These are phyloP conservation scores for Saccharomyces hybrid DNA, from an alignment of 1,139 yeast species.

Conservation along the genomic window DNA sequence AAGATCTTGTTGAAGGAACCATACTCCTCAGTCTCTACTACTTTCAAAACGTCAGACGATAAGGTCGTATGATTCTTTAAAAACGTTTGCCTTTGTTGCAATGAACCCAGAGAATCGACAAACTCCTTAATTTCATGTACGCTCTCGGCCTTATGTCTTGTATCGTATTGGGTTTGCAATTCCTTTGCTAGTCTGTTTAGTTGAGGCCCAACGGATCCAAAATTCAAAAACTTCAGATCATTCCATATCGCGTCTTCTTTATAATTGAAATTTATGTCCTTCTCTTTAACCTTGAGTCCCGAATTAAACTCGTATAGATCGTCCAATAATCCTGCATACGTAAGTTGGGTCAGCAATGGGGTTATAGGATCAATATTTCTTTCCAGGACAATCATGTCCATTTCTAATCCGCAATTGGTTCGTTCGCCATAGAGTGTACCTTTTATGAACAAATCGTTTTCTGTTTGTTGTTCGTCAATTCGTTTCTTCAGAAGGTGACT, in stretches of 20 bases:
- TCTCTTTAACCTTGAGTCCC: conserved; percentile 30
- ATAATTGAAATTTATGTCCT: conserved; percentile 22
- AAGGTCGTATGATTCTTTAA: conserved; percentile 69
- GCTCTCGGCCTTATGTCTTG: conserved; percentile 50
- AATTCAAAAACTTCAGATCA: conserved; percentile 58
- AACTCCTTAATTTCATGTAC: conserved; percentile 62
- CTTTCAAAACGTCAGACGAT: conserved; percentile 58
- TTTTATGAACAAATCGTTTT: conserved; percentile 18
- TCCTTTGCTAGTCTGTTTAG: conserved; percentile 64
- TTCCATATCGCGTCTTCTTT: conserved; percentile 38
- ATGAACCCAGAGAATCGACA: conserved; percentile 59
- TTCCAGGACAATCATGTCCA: conserved; percentile 68
- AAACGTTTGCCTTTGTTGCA: conserved; percentile 61
- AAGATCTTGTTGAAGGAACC: conserved; percentile 47
- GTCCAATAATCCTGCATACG: conserved; percentile 75
- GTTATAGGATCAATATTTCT: conserved; percentile 67
- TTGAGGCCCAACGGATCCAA: conserved; percentile 69
- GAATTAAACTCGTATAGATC: conserved; percentile 55
- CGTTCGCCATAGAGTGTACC: conserved; percentile 30
- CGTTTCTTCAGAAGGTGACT: conserved; percentile 18
- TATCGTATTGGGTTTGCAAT: conserved; percentile 62
- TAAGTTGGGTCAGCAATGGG: conserved; percentile 65
- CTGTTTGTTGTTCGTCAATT: conserved; percentile 10
- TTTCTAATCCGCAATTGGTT: conserved; percentile 33
- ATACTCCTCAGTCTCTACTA: conserved; percentile 39